phyloP scores from a whole-genome alignment of 2,329 filamentous ascomycete species.

The Fusarium staphyleae region DNA sequence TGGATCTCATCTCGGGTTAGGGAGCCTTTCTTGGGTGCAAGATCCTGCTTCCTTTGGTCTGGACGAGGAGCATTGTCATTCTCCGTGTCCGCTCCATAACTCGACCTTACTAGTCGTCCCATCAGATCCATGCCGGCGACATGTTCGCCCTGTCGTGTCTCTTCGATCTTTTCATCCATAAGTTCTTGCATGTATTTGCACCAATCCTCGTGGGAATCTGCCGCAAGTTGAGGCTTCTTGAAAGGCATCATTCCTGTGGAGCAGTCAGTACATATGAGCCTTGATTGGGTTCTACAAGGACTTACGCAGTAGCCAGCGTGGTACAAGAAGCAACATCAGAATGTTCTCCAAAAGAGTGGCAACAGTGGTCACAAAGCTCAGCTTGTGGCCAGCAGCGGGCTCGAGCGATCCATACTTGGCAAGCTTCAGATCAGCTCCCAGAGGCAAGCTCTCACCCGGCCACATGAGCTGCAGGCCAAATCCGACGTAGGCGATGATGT shows the following conservation, averaged over 20 bases:
- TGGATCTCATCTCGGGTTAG: constrained; percentile 71
- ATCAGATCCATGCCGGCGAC: constrained; percentile 60
- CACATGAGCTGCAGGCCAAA: constrained; percentile 70
- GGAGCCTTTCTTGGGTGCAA: constrained; percentile 41
- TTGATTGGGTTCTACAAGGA: constrained; percentile 1
- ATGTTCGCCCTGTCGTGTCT: constrained; percentile 46
- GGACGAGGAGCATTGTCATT: neutral
- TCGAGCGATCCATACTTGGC: constrained; percentile 57
- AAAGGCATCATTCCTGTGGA: constrained; percentile 55
- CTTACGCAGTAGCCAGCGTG: constrained; percentile 62
- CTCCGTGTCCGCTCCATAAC: constrained; percentile 38
- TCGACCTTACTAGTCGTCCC: constrained; percentile 57
- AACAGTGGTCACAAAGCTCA: constrained; percentile 72
- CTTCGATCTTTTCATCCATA: constrained; percentile 64
- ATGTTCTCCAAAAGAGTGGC: constrained; percentile 68
- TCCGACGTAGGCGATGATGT: constrained; percentile 70
- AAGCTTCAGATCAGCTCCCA: constrained; percentile 52
- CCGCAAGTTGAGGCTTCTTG: constrained; percentile 58
- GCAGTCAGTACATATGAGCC: constrained; percentile 10
- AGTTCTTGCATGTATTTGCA: constrained; percentile 74
- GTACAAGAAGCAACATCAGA: constrained; percentile 66
- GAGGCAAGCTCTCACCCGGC: constrained; percentile 65
- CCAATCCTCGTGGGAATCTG: constrained; percentile 67
- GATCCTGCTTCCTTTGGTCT: neutral
- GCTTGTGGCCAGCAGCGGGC: constrained; percentile 60